Evolutionary conservation across 768 basidiomycete species (phyloP).

Genomic region (Rhodosporidiobolus sp.): DNA sequence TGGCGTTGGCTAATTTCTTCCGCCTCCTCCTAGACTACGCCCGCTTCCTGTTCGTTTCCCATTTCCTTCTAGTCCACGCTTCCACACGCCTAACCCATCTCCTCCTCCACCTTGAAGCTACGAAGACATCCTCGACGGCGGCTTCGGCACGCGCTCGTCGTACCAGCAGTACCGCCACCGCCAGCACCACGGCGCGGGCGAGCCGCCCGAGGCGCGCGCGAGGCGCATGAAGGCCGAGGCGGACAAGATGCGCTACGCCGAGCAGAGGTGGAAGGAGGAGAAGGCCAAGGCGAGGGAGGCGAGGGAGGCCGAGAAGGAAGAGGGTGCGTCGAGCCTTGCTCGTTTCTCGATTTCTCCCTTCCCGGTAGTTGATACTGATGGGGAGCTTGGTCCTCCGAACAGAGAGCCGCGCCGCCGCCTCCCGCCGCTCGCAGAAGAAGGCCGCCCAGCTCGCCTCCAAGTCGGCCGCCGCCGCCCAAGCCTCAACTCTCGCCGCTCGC

Average conservation of each 20-base stretch:
- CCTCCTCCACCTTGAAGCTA: conserved; percentile 50
- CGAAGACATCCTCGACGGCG: conserved; percentile 54
- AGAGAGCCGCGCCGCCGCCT: conserved; percentile 19
- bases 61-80: not conserved
- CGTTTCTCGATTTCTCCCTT: not conserved
- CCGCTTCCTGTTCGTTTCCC: conserved; percentile 51
- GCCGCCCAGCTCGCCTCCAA: conserved; percentile 1
- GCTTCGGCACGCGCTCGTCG: conserved; percentile 57
- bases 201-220: conserved; percentile 52
- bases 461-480: conserved; percentile 1
- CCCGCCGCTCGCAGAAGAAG: conserved; percentile 25
- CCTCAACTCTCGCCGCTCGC: conserved; percentile 1
- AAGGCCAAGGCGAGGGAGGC: conserved; percentile 1
- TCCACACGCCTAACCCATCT: no score
- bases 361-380: not conserved
- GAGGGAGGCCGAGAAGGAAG: no score
- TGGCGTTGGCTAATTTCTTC: no score
- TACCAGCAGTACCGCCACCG: conserved; percentile 42
- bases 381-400: not conserved
- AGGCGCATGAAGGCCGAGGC: conserved; percentile 52
- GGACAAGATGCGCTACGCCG: conserved; percentile 51
- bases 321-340: conserved; percentile 7
- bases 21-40: not conserved
- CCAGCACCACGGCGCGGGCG: conserved; percentile 25
- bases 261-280: conserved; percentile 58